Base-by-base conservation (phyloP, 176 grass and related monocot species). In the Ampelocalamus luodianensis region DNA sequence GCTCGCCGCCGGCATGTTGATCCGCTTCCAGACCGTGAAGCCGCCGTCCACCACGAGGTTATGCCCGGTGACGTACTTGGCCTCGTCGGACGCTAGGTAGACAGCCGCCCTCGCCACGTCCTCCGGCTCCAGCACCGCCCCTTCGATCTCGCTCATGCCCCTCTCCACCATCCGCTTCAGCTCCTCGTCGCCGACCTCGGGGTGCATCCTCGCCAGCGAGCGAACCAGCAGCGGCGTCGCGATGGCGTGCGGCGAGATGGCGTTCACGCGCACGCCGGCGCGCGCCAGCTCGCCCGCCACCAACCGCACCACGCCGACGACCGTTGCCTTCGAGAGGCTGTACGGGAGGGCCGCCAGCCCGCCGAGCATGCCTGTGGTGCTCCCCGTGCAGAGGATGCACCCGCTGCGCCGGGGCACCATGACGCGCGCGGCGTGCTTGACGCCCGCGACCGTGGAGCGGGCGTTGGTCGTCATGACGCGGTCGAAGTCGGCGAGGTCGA, bases 391-490 rank as follows among this genome's bases (percentile, higher is more conserved):
- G 36, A 98, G 77, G 26, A 98, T 72, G 89, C 91, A 93, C 1
- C 96, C 93, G 82, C 68, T 5, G 45, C 72, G 66, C 0, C 59
- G 85, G 0, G 96, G 89, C 44, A 89, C 86, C 96, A 95, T 98
- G 51, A 98, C 91, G 22, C 87, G 96, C 24, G 91, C 85, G 10
- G 93, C 96, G 86, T 98, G 87, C 89, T 98, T 95, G 79, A 98
- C 85, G 11, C 71, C 81, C 0, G 89, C 91, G 13, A 95, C 89
- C 56, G 49, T 24, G 11, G 93, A 90, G 3, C 91, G 85, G 40
- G 59, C 67, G 84, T 98, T 98, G 42, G 85, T 73, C 8, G 82
- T 79, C 85, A 95, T 98, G 55, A 87, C 90, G 39, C 69, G 87
- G 87, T 98, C 95, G 81, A 95, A 98, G 85, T 88, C 87, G 0